phyloP scores from a whole-genome alignment of 2,329 filamentous ascomycete species.

The Cytospora schulzeri region DNA sequence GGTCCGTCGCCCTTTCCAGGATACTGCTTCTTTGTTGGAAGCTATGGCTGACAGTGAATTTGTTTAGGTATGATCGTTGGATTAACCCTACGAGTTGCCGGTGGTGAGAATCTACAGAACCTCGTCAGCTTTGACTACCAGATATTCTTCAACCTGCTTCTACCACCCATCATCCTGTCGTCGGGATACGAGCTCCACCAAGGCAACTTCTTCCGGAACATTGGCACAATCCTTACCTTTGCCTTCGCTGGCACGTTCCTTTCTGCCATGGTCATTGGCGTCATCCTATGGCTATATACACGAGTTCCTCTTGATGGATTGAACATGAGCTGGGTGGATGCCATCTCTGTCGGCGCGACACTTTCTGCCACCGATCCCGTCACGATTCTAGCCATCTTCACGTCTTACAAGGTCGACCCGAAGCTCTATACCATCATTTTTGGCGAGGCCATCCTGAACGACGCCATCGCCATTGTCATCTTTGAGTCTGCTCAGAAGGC shows the following conservation, averaged over 20 bases:
- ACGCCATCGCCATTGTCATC: conserved; percentile 96
- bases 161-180: conserved; percentile 97
- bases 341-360: conserved; percentile 93
- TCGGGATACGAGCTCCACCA: conserved; percentile 98
- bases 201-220: conserved; percentile 98
- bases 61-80: conserved; percentile 87
- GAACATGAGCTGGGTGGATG: conserved; percentile 88
- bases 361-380: conserved; percentile 96
- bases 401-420: conserved; percentile 97
- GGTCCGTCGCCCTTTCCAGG: conserved; percentile 52
- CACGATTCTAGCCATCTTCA: conserved; percentile 98
- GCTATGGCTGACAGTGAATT: conserved; percentile 15
- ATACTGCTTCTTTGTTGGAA: neutral
- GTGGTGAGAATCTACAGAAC: conserved; percentile 81
- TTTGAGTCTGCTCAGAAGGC: conserved; percentile 98
- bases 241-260: conserved; percentile 97
- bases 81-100: conserved; percentile 79
- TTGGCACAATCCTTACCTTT: conserved; percentile 95
- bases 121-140: conserved; percentile 97
- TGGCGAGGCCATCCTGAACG: conserved; percentile 96
- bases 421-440: conserved; percentile 99
- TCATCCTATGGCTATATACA: conserved; percentile 88
- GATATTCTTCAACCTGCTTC: conserved; percentile 98
- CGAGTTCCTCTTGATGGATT: conserved; percentile 83
- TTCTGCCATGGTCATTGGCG: conserved; percentile 89